These are phyloP conservation scores for Pseudoneurospora amorphoporcata DNA, from an alignment of 495 filamentous ascomycete species.

Conservation along the genomic window DNA sequence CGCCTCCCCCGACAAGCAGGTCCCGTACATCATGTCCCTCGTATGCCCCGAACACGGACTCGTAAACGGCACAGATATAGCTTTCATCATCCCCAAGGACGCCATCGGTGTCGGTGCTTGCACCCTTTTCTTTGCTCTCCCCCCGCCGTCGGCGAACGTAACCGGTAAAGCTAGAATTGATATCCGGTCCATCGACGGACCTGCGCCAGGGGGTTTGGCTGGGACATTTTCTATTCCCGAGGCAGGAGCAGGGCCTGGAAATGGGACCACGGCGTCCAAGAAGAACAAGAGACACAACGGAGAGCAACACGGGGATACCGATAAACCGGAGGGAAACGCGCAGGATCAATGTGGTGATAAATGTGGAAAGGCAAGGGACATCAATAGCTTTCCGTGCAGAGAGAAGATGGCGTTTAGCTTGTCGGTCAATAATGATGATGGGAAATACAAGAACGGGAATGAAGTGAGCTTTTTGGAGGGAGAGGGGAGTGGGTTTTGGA, in stretches of 20 bases:
- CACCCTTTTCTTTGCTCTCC: constrained; percentile 15
- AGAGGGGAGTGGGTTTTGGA: no score
- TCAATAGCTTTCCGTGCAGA: constrained; percentile 22
- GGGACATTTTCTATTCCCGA: constrained; percentile 16
- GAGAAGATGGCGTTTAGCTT: constrained; percentile 19
- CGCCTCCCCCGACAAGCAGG: no score
- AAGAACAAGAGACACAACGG: no score
- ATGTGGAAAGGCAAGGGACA: background rate
- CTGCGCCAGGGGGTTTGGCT: constrained; percentile 14
- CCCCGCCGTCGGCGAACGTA: constrained; percentile 3
- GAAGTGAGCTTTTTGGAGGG: no score
- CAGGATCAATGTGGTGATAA: no score
- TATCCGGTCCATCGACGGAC: constrained; percentile 20
- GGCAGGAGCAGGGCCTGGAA: background rate
- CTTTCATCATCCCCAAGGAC: constrained; percentile 17
- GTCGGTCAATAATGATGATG: constrained; percentile 1
- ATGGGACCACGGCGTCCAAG: no score
- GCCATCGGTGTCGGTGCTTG: constrained; percentile 16
- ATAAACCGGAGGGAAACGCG: no score
- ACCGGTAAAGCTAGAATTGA: constrained; percentile 15
- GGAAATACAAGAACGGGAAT: no score
- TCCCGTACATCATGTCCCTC: no score
- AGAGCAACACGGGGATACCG: no score
- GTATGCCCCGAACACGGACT: no score
- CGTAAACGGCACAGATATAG: constrained; percentile 1